These are phyloP conservation scores for Primulina tabacum DNA, from an alignment of 257 asterid genomes.

Conservation along the genomic window DNA sequence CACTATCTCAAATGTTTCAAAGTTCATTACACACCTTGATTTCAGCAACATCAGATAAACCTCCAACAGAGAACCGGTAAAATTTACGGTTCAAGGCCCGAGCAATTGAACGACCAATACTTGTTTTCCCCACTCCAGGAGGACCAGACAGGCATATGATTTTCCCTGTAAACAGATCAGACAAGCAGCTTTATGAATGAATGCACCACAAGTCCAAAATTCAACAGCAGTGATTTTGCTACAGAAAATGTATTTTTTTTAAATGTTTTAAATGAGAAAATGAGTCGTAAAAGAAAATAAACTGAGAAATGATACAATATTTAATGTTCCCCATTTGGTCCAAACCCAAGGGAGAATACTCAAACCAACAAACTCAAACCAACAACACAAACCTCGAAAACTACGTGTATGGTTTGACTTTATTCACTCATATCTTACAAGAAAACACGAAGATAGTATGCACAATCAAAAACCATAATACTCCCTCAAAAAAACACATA, in stretches of 20 bases:
- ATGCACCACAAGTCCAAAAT: constrained; percentile 20
- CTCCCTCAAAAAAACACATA: background rate
- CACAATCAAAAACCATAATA: background rate
- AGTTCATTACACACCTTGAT: constrained; percentile 59
- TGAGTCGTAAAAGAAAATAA: background rate
- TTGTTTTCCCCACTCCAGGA: constrained; percentile 99
- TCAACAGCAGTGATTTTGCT: constrained; percentile 5
- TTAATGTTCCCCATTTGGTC: background rate
- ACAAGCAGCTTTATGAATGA: constrained; percentile 4
- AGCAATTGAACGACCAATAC: constrained; percentile 98
- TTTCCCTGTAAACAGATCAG: constrained; percentile 59
- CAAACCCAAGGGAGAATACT: constrained; percentile 4
- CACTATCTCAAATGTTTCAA: constrained; percentile 11
- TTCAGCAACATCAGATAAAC: constrained; percentile 99
- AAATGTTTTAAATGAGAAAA: background rate
- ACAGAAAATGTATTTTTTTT: background rate
- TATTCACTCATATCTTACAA: background rate
- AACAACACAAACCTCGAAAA: background rate
- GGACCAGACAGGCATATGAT: constrained; percentile 98
- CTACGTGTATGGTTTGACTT: background rate
- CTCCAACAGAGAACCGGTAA: constrained; percentile 98
- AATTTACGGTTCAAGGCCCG: constrained; percentile 97
- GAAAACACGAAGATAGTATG: background rate
- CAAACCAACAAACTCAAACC: constrained; percentile 1
- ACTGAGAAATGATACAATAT: background rate